phyloP scores from a whole-genome alignment of 306 rosid genomes.

The Sindora glabra region DNA sequence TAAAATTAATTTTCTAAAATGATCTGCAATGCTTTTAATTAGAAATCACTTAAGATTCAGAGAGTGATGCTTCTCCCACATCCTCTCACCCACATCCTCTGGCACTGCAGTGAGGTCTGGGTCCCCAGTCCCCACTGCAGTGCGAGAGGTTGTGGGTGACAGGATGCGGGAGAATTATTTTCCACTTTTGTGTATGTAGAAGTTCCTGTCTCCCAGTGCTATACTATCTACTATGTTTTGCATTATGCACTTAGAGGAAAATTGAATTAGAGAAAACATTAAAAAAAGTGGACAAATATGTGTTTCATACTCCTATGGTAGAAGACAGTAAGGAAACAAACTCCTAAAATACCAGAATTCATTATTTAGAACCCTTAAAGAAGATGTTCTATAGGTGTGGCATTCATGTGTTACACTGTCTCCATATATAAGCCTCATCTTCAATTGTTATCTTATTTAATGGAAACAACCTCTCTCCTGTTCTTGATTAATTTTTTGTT shows the following conservation, averaged over 20 bases:
- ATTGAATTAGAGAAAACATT: background rate
- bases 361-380: background rate
- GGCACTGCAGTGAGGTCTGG: too few species aligned
- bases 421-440: background rate
- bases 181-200: background rate
- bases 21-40: background rate
- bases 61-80: too few species aligned
- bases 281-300: background rate
- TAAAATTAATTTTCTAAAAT: background rate
- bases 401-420: background rate
- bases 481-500: background rate
- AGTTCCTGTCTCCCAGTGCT: background rate
- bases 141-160: too few species aligned
- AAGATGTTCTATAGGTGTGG: background rate
- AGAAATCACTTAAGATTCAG: background rate
- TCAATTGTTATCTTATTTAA: background rate
- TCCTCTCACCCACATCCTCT: too few species aligned
- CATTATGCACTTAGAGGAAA: background rate
- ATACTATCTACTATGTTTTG: background rate
- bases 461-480: background rate
- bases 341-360: background rate
- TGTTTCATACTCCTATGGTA: background rate
- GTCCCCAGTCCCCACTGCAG: too few species aligned
- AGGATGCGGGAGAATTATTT: background rate
- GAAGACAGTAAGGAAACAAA: background rate